Percentiles rank a stretch among this genome's conserved stretches.
These are phyloP conservation scores for Papiliotrema laurentii DNA, from an alignment of 1,284 basidiomycete genomes.

Conservation along the genomic window DNA sequence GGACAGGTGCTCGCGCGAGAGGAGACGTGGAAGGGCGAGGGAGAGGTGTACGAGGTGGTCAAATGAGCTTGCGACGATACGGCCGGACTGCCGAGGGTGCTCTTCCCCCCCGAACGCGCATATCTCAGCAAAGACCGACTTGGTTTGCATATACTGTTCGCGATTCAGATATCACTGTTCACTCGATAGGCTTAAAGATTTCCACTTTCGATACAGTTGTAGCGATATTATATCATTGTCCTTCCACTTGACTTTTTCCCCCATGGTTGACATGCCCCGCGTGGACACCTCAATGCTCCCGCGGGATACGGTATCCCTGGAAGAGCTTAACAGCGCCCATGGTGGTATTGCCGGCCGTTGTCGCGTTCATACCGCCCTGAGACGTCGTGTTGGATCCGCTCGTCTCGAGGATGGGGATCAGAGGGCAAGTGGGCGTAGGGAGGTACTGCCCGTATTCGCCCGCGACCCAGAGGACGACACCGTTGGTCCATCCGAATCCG, in stretches of 20 bases:
- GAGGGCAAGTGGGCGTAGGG: conserved; percentile 62
- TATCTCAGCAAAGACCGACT: too few relatives aligned
- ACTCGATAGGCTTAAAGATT: not conserved
- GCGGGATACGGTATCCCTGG: conserved; percentile 6
- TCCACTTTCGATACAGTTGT: not conserved
- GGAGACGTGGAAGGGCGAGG: conserved; percentile 50
- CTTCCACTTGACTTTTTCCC: not conserved
- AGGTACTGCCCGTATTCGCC: conserved; percentile 65
- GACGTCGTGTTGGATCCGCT: not conserved
- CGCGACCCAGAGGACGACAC: conserved; percentile 68
- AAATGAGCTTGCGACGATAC: conserved; percentile 2
- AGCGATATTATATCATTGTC: not conserved
- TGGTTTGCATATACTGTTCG: too few relatives aligned
- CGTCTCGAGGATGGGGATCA: conserved; percentile 48
- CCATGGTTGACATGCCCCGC: not conserved
- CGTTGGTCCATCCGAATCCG: conserved; percentile 78
- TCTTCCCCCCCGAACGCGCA: too few relatives aligned
- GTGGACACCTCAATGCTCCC: not conserved
- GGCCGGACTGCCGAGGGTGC: too few relatives aligned
- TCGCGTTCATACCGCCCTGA: conserved; percentile 14
- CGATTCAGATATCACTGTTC: not conserved
- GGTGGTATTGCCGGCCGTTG: conserved; percentile 2
- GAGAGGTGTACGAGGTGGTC: conserved; percentile 69
- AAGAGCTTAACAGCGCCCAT: not conserved
- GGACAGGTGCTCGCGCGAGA: conserved; percentile 61